A percentile compares a stretch with the other conserved stretches of the same genome.
These are phyloP conservation scores for Hypoxylon fragiforme DNA, from an alignment of 495 filamentous ascomycete genomes.

Conservation along the genomic window DNA sequence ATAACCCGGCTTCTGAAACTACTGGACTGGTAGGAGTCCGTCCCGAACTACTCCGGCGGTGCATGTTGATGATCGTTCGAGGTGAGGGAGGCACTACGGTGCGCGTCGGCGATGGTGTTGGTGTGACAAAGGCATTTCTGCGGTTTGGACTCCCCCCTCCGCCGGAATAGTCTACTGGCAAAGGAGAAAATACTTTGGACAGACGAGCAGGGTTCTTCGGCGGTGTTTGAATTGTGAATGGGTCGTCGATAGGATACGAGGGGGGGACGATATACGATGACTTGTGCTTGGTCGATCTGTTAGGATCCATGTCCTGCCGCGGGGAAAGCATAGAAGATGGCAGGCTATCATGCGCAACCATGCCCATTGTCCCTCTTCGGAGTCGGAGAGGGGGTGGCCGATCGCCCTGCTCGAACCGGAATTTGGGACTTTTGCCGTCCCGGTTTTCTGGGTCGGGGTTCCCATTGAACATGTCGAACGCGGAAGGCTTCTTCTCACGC, in stretches of 20 bases:
- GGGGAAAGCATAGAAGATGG: not conserved
- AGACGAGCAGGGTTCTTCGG: conserved; percentile 26
- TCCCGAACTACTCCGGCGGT: not conserved
- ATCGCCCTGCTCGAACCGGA: conserved; percentile 5
- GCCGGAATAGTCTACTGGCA: conserved; percentile 9
- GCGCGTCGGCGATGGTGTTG: conserved; percentile 26
- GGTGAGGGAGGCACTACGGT: conserved; percentile 21
- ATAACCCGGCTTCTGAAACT: conserved; percentile 33
- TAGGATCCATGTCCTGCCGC: not conserved
- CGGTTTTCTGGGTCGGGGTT: not conserved
- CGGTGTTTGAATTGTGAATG: conserved; percentile 20
- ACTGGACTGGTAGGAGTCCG: conserved; percentile 31
- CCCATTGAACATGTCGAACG: conserved; percentile 9
- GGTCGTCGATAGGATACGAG: conserved; percentile 18
- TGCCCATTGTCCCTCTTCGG: conserved; percentile 20
- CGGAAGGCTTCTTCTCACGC: conserved; percentile 10
- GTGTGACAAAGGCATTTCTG: conserved; percentile 9
- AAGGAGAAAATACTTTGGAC: conserved; percentile 32
- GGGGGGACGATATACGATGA: conserved; percentile 6
- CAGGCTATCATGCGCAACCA: not conserved
- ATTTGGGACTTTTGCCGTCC: conserved; percentile 4
- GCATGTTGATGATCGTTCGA: conserved; percentile 20
- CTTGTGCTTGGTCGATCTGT: not conserved
- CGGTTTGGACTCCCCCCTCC: not conserved
- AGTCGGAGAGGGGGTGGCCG: conserved; percentile 16